Evolutionary conservation across 2,329 filamentous ascomycete genomes (phyloP), one percentile per base, ranked within the genome.

Genomic region (Colletotrichum sp.): DNA sequence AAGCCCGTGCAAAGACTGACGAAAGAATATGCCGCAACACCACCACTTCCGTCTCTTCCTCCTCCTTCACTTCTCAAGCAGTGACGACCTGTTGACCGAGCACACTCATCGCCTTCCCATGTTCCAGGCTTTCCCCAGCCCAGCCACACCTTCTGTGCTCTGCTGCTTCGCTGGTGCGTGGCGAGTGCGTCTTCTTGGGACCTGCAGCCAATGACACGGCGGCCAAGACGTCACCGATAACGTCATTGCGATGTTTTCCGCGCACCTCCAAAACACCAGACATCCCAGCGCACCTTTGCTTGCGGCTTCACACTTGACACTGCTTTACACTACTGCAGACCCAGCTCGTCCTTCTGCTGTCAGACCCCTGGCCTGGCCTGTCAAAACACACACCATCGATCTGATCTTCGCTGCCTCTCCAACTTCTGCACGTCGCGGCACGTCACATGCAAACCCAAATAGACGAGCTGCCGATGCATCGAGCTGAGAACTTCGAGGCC

Each of bases 171-270:
- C 31, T 55, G 55, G 68, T 18, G 69, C 72, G 64, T 74, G 72
- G 74, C 73, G 71, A 74, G 73, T 73, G 66, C 70, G 59, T 73
- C 66, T 24, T 27, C 24, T 5, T 27, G 24, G 24, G 5, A 27
- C 27, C n/a, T n/a, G 18, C 24, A 55, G 72, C 73, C 75, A 74
- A 76, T 76, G 62, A 18, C 8, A n/a, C 18, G 13, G 33, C 11
- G 15, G 54, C 38, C 63, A 38, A 62, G 70, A 76, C 75, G 75
- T 76, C 75, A 76, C 70, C 47, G 54, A 74, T 66, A 58, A 75
- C 75, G 75, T 76, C 75, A 76, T 73, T 27, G 36, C 34, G 36
- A 51, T 21, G 16, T 21, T 15, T 31, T 33, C 29, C 29, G 36
- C 8, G 15, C 58, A 61, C 36, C 33, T 58, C 55, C 21, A 47